Conservation (phyloP, 768 basidiomycete species). For the Tulasnella sp. region DNA sequence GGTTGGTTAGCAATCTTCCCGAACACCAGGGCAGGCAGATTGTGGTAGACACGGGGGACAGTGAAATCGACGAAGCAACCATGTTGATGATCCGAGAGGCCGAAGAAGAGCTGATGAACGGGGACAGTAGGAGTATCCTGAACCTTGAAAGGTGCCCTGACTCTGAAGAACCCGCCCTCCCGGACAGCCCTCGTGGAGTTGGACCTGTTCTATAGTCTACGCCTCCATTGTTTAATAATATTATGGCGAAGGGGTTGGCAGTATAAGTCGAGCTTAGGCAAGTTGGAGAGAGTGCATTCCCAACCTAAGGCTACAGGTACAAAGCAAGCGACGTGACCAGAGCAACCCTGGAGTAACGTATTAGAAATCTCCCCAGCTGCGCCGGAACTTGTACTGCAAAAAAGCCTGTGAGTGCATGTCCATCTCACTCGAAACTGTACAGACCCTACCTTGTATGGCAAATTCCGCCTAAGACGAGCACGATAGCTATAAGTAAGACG, state of each 20-base stretch:
- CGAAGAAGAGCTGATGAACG: not conserved
- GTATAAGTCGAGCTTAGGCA: not conserved
- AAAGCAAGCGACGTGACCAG: not conserved
- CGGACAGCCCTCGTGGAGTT: not conserved
- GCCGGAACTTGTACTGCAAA: slow-evolving; percentile 79
- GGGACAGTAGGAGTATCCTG: slow-evolving; percentile 12
- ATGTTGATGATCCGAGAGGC: slow-evolving; percentile 7
- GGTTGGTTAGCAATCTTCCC: slow-evolving; percentile 21
- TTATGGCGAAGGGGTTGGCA: not conserved
- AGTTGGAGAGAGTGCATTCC: not conserved
- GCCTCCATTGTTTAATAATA: not conserved
- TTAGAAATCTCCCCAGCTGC: slow-evolving; percentile 85
- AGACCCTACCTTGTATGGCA: slow-evolving; percentile 75
- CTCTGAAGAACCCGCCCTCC: not conserved
- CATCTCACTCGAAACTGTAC: not conserved
- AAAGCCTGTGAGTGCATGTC: not conserved
- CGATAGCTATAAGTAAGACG: not conserved
- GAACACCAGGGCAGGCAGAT: slow-evolving; percentile 18
- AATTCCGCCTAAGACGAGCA: slow-evolving; percentile 53
- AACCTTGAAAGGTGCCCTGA: not conserved
- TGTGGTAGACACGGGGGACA: not conserved
- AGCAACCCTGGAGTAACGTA: not conserved
- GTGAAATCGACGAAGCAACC: slow-evolving; percentile 4
- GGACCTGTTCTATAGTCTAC: not conserved
- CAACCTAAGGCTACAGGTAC: not conserved